Base-by-base conservation (phyloP, 2,329 filamentous ascomycete genomes). In the Graphilbum sp. region DNA sequence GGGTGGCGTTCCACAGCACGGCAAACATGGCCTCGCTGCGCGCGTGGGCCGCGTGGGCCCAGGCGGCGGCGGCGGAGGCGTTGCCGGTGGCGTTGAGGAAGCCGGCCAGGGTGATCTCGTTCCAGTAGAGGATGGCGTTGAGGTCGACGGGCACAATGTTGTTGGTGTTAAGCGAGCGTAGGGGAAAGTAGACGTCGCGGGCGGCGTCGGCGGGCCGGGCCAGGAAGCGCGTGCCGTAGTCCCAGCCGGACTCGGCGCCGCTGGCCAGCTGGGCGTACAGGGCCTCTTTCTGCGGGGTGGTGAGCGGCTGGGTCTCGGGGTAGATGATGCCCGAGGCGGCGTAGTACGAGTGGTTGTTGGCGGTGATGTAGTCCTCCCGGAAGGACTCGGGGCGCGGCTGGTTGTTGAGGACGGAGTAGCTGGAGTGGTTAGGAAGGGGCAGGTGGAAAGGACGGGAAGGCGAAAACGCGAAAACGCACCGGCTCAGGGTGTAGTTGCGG, bases 381-480 rank as follows among this genome's bases (percentile, higher is more conserved):
- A 69, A 81, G 0, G 73, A 78, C 52, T 81, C 76, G 2, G 76
- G 76, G 2, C 76, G 67, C 2, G 76, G 76, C 47, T 76, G 68
- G 2, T 67, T 79, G 52, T 80, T 80, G 12, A 57, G 52, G 7
- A 79, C 76, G 3, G 63, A 62, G 48, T 79, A 74, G 32, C 67
- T 62, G 37, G 33, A 15, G 19, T 18, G 24, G 13, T 27, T 16
- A 31, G 31, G 15, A n/a, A n/a, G n/a, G n/a, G 5, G 4, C 8
- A 30, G 17, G 17, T 8, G n/a, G 3, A 20, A 4, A 7, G 30
- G n/a, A 17, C 16, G 21, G 37, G n/a, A 19, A 32, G 9, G 13
- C 8, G 33, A 20, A 8, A 11, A 23, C 21, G 8, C 5, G 6
- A 11, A 5, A 9, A 47, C 64, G 45, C 47, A 76, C 62, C 62